Base-by-base conservation (phyloP, 805 yeast genomes). In the Kuraishia cidri region DNA sequence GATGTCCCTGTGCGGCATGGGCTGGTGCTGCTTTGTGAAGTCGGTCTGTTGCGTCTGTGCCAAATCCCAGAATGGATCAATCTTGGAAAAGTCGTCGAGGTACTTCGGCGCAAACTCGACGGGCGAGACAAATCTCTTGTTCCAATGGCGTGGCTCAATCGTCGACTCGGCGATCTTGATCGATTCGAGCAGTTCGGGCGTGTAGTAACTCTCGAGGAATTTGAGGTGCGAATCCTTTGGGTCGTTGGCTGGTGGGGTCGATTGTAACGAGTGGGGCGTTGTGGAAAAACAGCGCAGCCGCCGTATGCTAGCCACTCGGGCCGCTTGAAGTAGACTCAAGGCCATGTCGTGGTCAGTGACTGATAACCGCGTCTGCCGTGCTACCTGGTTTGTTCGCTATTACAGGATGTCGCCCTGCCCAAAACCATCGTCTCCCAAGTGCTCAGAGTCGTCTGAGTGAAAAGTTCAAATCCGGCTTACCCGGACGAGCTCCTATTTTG, bases 131-230 rank as follows among this genome's bases (percentile, higher is more conserved):
- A 59, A 63, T 32, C 66, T 66, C 30, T 58, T 47, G 4, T 54
- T 50, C 60, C 75, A 73, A 40, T 79, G 71, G 31, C 71, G 62
- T 13, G 94, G 90, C 7, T 74, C 64, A 32, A 87, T 75, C 13
- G 72, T 66, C 4, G 80, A 64, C 59, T 90, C 96, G 1, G 97
- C 84, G 29, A 80, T 67, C 44, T 81, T 65, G 43, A 92, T 85
- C 33, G 94, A 74, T 50, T 85, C 83, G 40, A 90, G 70, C 32
- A 88, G 66, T 37, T 79, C 81, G 21, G 87, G 84, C 6, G 90
- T 75, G 55, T 90, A 90, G 62, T 79, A 90, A 50, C 86, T 75
- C 30, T 73, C 56, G 43, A 88, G 65, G 41, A 63, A 66, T 29
- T 72, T 68, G 41, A 75, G 45, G 53, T 79, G 86, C 10, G 22